phyloP scores from a whole-genome alignment of 139 green algal genomes.

The Closterium sp. region DNA sequence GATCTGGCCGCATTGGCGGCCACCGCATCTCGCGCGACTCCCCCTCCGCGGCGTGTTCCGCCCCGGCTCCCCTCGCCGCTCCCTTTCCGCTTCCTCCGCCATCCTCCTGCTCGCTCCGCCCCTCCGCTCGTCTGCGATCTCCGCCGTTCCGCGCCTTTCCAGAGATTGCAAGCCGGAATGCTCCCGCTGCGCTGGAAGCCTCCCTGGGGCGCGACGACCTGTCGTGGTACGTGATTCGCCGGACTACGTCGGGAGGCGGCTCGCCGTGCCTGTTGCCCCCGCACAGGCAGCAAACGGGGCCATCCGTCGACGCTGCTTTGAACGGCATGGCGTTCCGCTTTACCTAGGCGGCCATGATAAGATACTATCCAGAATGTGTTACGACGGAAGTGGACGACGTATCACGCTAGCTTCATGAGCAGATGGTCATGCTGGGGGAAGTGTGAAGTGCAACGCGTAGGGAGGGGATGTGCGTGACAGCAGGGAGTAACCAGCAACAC shows the following conservation, averaged over 20 bases:
- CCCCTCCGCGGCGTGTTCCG: background rate
- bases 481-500: too few relatives aligned
- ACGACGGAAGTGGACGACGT: background rate
- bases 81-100: slow-evolving; percentile 1
- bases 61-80: background rate
- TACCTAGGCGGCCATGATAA: background rate
- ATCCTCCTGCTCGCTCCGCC: background rate
- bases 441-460: too few relatives aligned
- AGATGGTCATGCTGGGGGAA: too few relatives aligned
- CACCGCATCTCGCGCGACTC: background rate
- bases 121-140: background rate
- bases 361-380: background rate
- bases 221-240: background rate
- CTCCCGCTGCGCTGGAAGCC: background rate
- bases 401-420: background rate
- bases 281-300: slow-evolving; percentile 30
- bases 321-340: slow-evolving; percentile 4
- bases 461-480: too few relatives aligned
- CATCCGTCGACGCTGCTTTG: background rate
- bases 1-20: slow-evolving; percentile 1
- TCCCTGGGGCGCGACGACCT: background rate
- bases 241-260: slow-evolving; percentile 10
- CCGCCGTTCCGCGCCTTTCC: background rate
- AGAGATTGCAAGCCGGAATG: background rate
- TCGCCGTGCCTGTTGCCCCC: slow-evolving; percentile 20